These are phyloP conservation scores for Termitomyces titanicus DNA, from an alignment of 768 basidiomycete genomes.

Conservation along the genomic window DNA sequence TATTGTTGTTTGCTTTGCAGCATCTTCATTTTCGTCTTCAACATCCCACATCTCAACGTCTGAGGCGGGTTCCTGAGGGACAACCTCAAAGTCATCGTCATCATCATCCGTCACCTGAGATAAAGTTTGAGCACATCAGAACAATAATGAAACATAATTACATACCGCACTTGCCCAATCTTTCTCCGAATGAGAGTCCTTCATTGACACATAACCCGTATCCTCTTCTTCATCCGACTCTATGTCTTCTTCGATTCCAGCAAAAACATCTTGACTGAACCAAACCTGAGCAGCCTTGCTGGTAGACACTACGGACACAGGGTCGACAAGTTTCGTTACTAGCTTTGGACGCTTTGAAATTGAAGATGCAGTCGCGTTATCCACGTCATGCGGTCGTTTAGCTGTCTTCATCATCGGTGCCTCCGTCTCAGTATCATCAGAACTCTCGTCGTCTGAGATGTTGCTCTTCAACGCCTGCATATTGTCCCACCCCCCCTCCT, in stretches of 20 bases:
- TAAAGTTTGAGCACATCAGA: not conserved
- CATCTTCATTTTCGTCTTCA: constrained; percentile 74
- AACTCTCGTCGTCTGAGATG: constrained; percentile 50
- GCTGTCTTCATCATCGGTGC: not conserved
- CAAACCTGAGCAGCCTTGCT: constrained; percentile 77
- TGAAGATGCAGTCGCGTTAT: constrained; percentile 15
- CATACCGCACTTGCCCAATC: constrained; percentile 18
- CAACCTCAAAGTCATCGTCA: constrained; percentile 71
- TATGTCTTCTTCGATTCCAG: constrained; percentile 47
- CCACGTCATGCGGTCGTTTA: constrained; percentile 44
- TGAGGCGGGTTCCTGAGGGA: constrained; percentile 59
- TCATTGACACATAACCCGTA: constrained; percentile 18
- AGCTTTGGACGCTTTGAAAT: constrained; percentile 51
- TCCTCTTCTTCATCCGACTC: constrained; percentile 20
- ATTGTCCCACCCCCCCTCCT: constrained; percentile 70
- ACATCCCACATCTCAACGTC: constrained; percentile 77
- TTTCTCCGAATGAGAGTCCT: constrained; percentile 17
- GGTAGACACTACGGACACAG: constrained; percentile 25
- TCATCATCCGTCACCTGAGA: constrained; percentile 24
- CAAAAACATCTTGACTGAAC: constrained; percentile 94
- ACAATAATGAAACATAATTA: not conserved
- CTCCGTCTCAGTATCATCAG: constrained; percentile 38
- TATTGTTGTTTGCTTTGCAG: constrained; percentile 58
- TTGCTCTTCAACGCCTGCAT: constrained; percentile 54
- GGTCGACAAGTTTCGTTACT: constrained; percentile 42